These are phyloP conservation scores for Apiotrichum mycotoxinovorans DNA, from an alignment of 1,284 basidiomycete species.

Conservation along the genomic window DNA sequence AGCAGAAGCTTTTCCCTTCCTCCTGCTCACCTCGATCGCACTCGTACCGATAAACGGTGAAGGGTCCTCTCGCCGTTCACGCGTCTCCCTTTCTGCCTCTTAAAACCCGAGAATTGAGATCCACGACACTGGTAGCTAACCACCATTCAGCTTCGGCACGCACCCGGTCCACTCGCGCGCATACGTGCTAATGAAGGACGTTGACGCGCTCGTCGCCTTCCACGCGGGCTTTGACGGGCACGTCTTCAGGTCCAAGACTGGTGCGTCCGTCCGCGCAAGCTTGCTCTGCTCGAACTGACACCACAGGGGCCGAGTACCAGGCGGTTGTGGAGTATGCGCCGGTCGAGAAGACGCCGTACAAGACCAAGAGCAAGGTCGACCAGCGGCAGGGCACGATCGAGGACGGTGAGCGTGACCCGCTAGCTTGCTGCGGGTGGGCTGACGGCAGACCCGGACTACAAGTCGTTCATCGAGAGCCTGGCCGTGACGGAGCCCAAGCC, in stretches of 20 bases:
- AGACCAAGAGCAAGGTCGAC: slow-evolving; percentile 41
- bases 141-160: slow-evolving; percentile 54
- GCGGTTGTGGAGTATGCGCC: slow-evolving; percentile 93
- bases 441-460: slow-evolving; percentile 68
- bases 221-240: slow-evolving; percentile 87
- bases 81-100: no score
- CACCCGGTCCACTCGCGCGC: slow-evolving; percentile 82
- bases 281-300: not conserved
- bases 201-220: slow-evolving; percentile 69
- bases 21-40: no score
- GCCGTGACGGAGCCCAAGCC: slow-evolving; percentile 42
- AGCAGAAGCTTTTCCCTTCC: no score
- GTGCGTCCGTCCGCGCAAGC: slow-evolving; percentile 52
- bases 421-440: not conserved
- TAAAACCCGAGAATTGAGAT: not conserved
- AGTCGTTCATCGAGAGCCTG: slow-evolving; percentile 69
- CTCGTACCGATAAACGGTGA: no score
- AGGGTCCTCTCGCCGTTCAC: no score
- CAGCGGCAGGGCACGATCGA: slow-evolving; percentile 45
- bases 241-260: slow-evolving; percentile 83
- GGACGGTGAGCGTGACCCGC: slow-evolving; percentile 29
- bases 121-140: no score
- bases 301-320: slow-evolving; percentile 73
- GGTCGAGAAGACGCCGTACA: slow-evolving; percentile 64
- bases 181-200: slow-evolving; percentile 81